Conservation (phyloP, 495 filamentous ascomycete species). For the Talaromyces liani region DNA sequence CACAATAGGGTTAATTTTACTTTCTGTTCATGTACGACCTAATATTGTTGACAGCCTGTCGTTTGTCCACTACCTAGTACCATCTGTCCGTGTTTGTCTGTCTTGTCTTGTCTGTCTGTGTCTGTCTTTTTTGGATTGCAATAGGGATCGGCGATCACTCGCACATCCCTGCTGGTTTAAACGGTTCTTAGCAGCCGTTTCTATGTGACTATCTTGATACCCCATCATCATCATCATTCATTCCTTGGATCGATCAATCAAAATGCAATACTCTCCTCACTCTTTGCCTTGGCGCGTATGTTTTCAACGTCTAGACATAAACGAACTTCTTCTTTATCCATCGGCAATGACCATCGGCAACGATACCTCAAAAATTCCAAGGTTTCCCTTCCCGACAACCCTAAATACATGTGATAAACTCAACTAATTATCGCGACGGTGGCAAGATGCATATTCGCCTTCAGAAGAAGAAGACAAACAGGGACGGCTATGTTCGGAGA, state of each 20-base stretch:
- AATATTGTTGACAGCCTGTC: background rate
- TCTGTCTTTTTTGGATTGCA: background rate
- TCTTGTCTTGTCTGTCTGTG: background rate
- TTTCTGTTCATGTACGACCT: background rate
- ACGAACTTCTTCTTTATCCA: background rate
- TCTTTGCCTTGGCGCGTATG: background rate
- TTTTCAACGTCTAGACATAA: background rate
- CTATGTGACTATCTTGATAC: background rate
- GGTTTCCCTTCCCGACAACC: background rate
- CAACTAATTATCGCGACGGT: background rate
- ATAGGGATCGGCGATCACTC: background rate
- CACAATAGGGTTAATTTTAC: background rate
- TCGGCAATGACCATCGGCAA: background rate
- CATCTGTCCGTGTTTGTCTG: background rate
- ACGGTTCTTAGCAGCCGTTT: background rate
- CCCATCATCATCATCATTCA: background rate
- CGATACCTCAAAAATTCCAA: background rate
- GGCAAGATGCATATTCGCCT: background rate
- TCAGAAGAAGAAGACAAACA: background rate
- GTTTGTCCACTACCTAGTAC: background rate
- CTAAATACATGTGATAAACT: background rate
- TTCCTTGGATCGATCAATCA: background rate
- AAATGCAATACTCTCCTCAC: background rate
- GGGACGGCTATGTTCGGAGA: background rate
- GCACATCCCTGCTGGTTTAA: background rate